Evolutionary conservation across 495 filamentous ascomycete genomes (phyloP).

Genomic region (Penicillium maclennaniae): DNA sequence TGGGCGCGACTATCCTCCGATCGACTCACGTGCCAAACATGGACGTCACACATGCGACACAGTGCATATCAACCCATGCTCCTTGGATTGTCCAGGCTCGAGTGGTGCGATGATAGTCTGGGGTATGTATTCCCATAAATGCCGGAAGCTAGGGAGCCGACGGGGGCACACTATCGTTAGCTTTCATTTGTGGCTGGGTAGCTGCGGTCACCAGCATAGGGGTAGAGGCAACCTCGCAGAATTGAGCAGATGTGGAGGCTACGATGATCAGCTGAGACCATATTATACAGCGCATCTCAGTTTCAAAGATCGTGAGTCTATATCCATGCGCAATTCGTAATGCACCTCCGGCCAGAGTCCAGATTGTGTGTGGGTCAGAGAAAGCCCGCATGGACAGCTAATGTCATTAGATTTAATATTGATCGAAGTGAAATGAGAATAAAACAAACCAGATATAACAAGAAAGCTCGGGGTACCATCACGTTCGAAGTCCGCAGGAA

Average conservation of each 20-base stretch:
- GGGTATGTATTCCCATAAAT: no score
- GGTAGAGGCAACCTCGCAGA: slow-evolving; percentile 26
- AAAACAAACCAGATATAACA: slow-evolving; percentile 39
- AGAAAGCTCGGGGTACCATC: slow-evolving; percentile 44
- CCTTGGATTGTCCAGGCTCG: no score
- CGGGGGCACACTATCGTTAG: slow-evolving; percentile 58
- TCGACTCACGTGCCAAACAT: background rate
- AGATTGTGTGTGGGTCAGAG: slow-evolving; percentile 39
- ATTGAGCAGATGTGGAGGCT: slow-evolving; percentile 33
- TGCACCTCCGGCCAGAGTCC: slow-evolving; percentile 41
- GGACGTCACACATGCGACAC: background rate
- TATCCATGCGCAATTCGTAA: slow-evolving; percentile 37
- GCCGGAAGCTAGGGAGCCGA: no score
- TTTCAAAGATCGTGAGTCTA: slow-evolving; percentile 38
- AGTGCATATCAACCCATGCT: background rate
- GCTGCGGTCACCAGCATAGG: slow-evolving; percentile 20
- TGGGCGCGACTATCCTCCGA: slow-evolving; percentile 2
- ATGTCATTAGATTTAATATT: background rate
- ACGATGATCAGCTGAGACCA: slow-evolving; percentile 39
- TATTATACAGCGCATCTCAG: slow-evolving; percentile 43
- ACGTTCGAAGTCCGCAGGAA: slow-evolving; percentile 43
- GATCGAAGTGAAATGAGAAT: background rate
- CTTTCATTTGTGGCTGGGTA: slow-evolving; percentile 44
- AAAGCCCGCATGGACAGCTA: slow-evolving; percentile 30
- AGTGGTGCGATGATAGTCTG: no score